Conservation (phyloP, 805 yeast genomes). For the Candida peoriensis region DNA sequence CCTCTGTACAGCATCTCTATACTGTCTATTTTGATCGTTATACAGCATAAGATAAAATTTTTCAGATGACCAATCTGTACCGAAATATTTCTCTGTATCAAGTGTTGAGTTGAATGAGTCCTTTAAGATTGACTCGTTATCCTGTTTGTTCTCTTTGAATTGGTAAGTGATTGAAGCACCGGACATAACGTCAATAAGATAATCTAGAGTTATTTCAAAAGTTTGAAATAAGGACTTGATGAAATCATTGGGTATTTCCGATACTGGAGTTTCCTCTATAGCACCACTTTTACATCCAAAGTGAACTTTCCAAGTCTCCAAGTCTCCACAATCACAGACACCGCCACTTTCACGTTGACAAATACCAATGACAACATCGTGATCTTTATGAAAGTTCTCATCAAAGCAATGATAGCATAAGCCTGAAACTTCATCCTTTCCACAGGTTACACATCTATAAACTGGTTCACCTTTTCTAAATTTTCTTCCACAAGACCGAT, state of each 20-base stretch:
- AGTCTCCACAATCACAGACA: slow-evolving; percentile 73
- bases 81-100: slow-evolving; percentile 39
- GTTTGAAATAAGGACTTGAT: slow-evolving; percentile 33
- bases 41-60: slow-evolving; percentile 54
- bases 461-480: slow-evolving; percentile 79
- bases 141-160: slow-evolving; percentile 19
- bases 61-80: slow-evolving; percentile 37
- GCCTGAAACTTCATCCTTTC: slow-evolving; percentile 79
- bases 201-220: slow-evolving; percentile 49
- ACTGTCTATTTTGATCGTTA: slow-evolving; percentile 77
- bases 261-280: slow-evolving; percentile 18
- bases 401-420: slow-evolving; percentile 74
- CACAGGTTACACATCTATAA: slow-evolving; percentile 70
- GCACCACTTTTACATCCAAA: slow-evolving; percentile 44
- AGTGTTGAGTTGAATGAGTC: slow-evolving; percentile 30
- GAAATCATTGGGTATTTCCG: slow-evolving; percentile 40
- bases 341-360: slow-evolving; percentile 64
- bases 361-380: slow-evolving; percentile 59
- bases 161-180: slow-evolving; percentile 27
- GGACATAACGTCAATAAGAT: slow-evolving; percentile 55
- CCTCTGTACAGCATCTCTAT: slow-evolving; percentile 64
- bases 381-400: slow-evolving; percentile 65
- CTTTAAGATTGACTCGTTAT: slow-evolving; percentile 24
- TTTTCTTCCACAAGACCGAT: slow-evolving; percentile 68
- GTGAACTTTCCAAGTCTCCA: slow-evolving; percentile 68